phyloP scores from a whole-genome alignment of 2,329 filamentous ascomycete species.

The Cladophialophora immunda region DNA sequence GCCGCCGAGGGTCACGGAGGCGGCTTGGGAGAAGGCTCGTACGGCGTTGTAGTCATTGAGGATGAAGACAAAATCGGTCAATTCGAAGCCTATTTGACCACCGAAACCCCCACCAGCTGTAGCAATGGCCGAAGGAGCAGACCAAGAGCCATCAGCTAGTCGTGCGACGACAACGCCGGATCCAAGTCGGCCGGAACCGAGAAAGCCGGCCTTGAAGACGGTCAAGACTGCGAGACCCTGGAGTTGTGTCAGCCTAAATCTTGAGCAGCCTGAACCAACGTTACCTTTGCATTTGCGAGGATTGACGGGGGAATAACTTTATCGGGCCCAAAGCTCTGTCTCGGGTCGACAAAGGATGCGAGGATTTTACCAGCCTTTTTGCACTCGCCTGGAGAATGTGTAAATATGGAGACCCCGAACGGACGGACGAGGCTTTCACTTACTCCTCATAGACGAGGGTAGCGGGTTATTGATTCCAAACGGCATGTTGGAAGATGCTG shows the following conservation, averaged over 20 bases:
- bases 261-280: background rate
- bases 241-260: constrained; percentile 25
- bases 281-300: constrained; percentile 88
- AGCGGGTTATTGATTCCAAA: constrained; percentile 47
- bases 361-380: constrained; percentile 97
- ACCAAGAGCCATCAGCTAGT: constrained; percentile 59
- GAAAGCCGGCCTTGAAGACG: constrained; percentile 60
- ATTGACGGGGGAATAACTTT: constrained; percentile 94
- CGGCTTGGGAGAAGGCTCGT: constrained; percentile 90
- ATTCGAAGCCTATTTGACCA: constrained; percentile 61
- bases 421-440: constrained; percentile 40
- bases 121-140: constrained; percentile 59
- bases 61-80: constrained; percentile 87
- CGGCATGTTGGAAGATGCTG: constrained; percentile 31
- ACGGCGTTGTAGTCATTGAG: constrained; percentile 91
- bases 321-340: constrained; percentile 92
- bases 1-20: constrained; percentile 89
- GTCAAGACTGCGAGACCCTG: constrained; percentile 60
- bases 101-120: constrained; percentile 60
- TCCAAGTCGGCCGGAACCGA: constrained; percentile 60
- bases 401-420: constrained; percentile 38
- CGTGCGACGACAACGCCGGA: constrained; percentile 60
- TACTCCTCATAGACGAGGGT: constrained; percentile 59
- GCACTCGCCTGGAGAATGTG: constrained; percentile 77
- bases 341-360: constrained; percentile 90